Base-by-base conservation (phyloP, 2,329 filamentous ascomycete genomes). In the Colletotrichum graminicola region DNA sequence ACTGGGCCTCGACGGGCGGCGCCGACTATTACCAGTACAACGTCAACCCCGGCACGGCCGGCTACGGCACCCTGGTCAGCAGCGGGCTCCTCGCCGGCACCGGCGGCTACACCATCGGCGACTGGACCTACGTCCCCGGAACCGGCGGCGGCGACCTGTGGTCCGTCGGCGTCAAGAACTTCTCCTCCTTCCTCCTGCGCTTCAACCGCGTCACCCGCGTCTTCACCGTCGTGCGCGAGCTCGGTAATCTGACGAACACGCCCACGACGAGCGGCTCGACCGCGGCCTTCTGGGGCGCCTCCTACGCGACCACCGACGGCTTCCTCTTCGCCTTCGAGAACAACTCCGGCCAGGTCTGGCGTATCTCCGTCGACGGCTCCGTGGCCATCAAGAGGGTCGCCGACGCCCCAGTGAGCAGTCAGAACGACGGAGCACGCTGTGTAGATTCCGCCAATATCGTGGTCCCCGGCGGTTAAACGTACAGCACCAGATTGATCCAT, bases 61-160 rank as follows among this genome's bases (percentile, higher is more conserved):
- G 66, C 1, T 76, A 75, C 56, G 71, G 70, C 6, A 23, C 41
- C 23, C 66, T 67, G 12, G 34, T 73, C 5, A 29, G 8, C 7
- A 69, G 12, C 26, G 74, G 8, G 23, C 72, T 47, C 18, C 60
- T 61, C 32, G 5, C 39, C 6, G 45, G 61, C 36, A 21, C 70
- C 1, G 57, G 57, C 18, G 57, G 39, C 4, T 61, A 70, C 51
- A 26, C 29, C 18, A 52, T 74, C 43, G 68, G 67, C 49, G 75
- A 76, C 64, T 76, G 75, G 75, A 69, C 71, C 4, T 74, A 73
- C 43, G 75, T 76, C 0, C 73, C 75, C 1, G 71, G 73, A 6
- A 45, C 29, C 11, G 69, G 69, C 2, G 71, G 71, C 12, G 66
- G 71, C 18, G 66, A 66, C n/a, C 65, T 76, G 3, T 76, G 66